A percentile compares a stretch with the other conserved stretches of the same genome.
These are phyloP conservation scores for Ogataea dorogensis DNA, from an alignment of 805 yeast genomes.

Conservation along the genomic window DNA sequence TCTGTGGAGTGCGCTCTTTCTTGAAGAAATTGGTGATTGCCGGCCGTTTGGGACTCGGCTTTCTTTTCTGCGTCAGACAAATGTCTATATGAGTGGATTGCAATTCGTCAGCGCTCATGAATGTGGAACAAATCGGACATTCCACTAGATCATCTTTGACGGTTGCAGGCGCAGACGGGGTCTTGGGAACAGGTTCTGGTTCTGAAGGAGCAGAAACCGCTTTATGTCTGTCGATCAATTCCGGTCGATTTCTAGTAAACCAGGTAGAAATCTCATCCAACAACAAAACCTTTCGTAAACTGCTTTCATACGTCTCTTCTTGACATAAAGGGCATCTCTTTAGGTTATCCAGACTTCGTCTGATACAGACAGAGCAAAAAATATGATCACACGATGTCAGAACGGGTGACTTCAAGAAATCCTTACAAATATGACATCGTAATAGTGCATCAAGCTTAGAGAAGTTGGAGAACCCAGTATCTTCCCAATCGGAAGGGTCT, in stretches of 20 bases:
- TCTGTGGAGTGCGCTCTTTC: slow-evolving; percentile 19
- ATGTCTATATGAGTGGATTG: slow-evolving; percentile 62
- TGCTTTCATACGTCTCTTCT: slow-evolving; percentile 65
- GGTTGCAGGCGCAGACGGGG: no score
- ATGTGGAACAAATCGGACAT: slow-evolving; percentile 67
- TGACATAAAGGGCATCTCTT: slow-evolving; percentile 78
- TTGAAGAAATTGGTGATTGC: slow-evolving; percentile 17
- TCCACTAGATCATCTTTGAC: slow-evolving; percentile 39
- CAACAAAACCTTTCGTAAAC: slow-evolving; percentile 60
- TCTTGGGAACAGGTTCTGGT: slow-evolving; percentile 23
- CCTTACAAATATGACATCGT: slow-evolving; percentile 88
- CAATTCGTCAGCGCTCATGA: slow-evolving; percentile 52
- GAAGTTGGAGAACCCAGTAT: slow-evolving; percentile 53
- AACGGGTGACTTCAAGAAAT: slow-evolving; percentile 74
- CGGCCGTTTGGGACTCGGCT: slow-evolving; percentile 11
- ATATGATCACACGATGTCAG: slow-evolving; percentile 84
- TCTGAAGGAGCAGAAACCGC: slow-evolving; percentile 20
- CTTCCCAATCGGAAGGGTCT: slow-evolving; percentile 73
- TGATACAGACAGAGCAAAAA: slow-evolving; percentile 83
- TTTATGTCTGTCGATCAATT: slow-evolving; percentile 32
- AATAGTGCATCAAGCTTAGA: slow-evolving; percentile 65
- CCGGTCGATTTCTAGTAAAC: slow-evolving; percentile 43
- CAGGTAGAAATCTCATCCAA: slow-evolving; percentile 70
- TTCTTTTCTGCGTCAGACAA: slow-evolving; percentile 43
- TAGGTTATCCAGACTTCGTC: slow-evolving; percentile 61